Evolutionary conservation across 148 eudicot species (phyloP).

Genomic region (Polygonum aviculare): DNA sequence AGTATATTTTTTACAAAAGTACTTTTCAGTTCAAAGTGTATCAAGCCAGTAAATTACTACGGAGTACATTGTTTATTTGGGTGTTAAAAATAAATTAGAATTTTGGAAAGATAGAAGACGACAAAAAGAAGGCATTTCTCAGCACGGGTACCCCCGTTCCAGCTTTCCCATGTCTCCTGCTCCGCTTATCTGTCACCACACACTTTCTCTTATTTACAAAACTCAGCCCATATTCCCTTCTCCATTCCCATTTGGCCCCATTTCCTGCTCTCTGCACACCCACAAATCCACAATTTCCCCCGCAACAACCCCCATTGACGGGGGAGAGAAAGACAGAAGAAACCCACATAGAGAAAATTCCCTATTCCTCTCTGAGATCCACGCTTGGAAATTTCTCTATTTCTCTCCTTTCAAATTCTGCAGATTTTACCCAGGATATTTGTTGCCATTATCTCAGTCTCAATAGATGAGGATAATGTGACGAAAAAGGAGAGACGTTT

Average conservation of each 20-base stretch:
- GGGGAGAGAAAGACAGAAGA: background rate
- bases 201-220: background rate
- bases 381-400: background rate
- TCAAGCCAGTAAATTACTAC: no score
- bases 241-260: background rate
- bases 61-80: no score
- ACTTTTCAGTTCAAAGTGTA: no score
- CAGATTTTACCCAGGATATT: background rate
- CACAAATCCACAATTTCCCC: background rate
- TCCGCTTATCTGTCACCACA: background rate
- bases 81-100: no score
- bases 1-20: no score
- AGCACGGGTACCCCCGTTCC: slow-evolving; percentile 1
- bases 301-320: background rate
- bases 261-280: no score
- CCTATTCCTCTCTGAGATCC: background rate
- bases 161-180: background rate
- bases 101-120: background rate
- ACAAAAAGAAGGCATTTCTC: background rate
- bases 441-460: background rate
- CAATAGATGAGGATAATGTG: background rate
- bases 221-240: background rate
- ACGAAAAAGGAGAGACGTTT: background rate
- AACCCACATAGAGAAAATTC: background rate
- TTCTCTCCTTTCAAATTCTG: background rate